Evolutionary conservation across 441 rosid genomes (phyloP), one percentile per base, ranked within the genome.

Genomic region (Corymbia citriodora): DNA sequence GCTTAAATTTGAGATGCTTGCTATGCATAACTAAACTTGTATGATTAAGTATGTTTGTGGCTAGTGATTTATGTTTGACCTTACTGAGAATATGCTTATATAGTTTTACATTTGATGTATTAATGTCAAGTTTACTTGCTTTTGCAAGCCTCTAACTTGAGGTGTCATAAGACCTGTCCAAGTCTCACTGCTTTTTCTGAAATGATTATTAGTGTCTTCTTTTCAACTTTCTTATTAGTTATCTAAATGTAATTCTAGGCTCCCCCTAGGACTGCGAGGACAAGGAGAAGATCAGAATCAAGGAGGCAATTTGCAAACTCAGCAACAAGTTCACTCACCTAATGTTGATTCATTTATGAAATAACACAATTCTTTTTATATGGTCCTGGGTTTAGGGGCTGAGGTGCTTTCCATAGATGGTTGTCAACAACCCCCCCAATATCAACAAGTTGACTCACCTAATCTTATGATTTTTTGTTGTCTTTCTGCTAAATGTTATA

Each of bases 181-280:
- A 16, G 45, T n/a, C 10, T 23, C 27, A 52, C 55, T n/a, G 33
- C 57, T 87, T 90, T 89, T 86, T 49, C 31, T 29, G 12, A n/a
- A 55, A 55, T 49, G 55, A 65, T 61, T 31, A 87, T 50, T 25
- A 59, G 40, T 25, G 61, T 89, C 50, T 88, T 50, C 61, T 33
- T 87, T 89, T 54, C 89, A 31, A 16, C 87, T 63, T 86, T 74
- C 57, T 31, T 40, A 33, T 81, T 91, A 87, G 52, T 88, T 17
- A 74, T 87, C 79, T 81, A 90, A 63, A 18, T 33, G 65, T 36
- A 31, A 23, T 87, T 55, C 68, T 88, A 97, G 99, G 98, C 97
- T 91, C 98, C 98, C 93, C 96, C 98, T 79, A 98, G 99, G 87
- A 95, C 98, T 31, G 99, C 98, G 17, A 96, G 98, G 92, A 96